Base-by-base conservation (phyloP, 176 grass and related monocot species). In the Pontederia paniculata region DNA sequence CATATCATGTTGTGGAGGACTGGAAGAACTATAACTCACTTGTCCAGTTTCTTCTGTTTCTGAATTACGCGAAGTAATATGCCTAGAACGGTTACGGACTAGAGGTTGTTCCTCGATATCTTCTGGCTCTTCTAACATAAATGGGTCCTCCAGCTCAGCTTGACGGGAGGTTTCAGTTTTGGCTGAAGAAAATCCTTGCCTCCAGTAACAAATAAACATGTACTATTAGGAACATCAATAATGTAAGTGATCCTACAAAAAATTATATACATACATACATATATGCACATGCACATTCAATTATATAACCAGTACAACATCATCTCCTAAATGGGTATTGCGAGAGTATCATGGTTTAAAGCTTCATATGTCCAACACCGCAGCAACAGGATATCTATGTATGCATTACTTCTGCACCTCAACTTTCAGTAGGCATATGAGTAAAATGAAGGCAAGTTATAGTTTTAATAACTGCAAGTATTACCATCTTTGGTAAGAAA, bases 101-200 rank as follows among this genome's bases (percentile, higher is more conserved):
- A 98, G 69, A 79, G 87, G 83, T 51, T 73, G 72, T 50, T 88
- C 87, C 7, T 98, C 94, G n/a, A 56, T 73, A 70, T 93, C 80
- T 72, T 88, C 87, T 37, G 48, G 28, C 7, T 37, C 28, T 5
- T 37, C 28, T 6, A 37, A 37, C 28, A 37, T 6, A 6, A 37
- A 37, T 2, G 28, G 28, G 5, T 37, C 5, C 3, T 6, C 28
- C 28, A 6, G 5, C 7, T 37, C 28, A 37, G 28, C 43, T 54
- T 71, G 80, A 54, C 25, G 72, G 75, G 84, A 95, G 28, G 81
- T 78, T 76, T 81, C 84, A 48, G 45, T 58, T 57, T 75, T 73
- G 17, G 25, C 54, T 43, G 75, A 48, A 41, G 56, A 48, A 53
- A 69, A 57, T 51, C 63, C 80, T 72, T 77, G 67, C 56, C 82